Conservation (phyloP, 2,329 filamentous ascomycete genomes). For the Samsoniella hepiali region DNA sequence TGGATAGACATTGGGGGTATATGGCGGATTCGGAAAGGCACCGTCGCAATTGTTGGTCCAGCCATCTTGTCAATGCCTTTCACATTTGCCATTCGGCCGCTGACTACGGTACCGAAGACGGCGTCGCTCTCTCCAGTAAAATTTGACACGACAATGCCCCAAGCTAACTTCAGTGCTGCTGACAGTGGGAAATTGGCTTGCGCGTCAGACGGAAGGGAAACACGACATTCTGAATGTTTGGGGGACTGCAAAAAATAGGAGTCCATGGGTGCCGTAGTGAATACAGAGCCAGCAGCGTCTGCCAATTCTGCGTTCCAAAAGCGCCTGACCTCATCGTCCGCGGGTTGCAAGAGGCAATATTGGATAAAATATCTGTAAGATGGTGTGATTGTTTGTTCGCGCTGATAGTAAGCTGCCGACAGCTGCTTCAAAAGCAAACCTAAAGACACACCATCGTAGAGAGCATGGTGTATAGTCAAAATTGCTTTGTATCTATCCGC, state of each 20-base stretch:
- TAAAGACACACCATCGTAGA: slow-evolving; percentile 37
- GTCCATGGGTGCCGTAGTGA: slow-evolving; percentile 33
- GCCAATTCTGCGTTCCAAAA: slow-evolving; percentile 6
- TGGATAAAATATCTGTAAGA: slow-evolving; percentile 18
- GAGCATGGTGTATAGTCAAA: slow-evolving; percentile 37
- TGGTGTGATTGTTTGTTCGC: neutral
- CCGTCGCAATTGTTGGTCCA: slow-evolving; percentile 28
- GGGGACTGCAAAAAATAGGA: slow-evolving; percentile 24
- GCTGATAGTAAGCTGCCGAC: slow-evolving; percentile 22
- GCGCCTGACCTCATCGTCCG: slow-evolving; percentile 29
- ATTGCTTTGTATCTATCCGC: slow-evolving; percentile 16
- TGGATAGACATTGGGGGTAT: neutral
- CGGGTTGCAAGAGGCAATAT: slow-evolving; percentile 16
- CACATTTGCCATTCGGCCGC: slow-evolving; percentile 20
- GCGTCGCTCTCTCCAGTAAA: slow-evolving; percentile 15
- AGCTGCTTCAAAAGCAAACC: slow-evolving; percentile 30
- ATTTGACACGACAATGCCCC: slow-evolving; percentile 16
- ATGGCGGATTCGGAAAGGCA: slow-evolving; percentile 17
- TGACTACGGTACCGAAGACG: slow-evolving; percentile 17
- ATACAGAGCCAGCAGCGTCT: slow-evolving; percentile 36
- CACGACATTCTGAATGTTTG: neutral
- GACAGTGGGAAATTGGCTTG: slow-evolving; percentile 38
- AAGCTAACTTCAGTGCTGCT: slow-evolving; percentile 23
- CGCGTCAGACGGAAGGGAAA: slow-evolving; percentile 22
- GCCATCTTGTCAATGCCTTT: slow-evolving; percentile 13